Percentiles rank a stretch among this genome's conserved stretches.
Conservation (phyloP, 257 asterid species). For the Linderniella brevidens region DNA sequence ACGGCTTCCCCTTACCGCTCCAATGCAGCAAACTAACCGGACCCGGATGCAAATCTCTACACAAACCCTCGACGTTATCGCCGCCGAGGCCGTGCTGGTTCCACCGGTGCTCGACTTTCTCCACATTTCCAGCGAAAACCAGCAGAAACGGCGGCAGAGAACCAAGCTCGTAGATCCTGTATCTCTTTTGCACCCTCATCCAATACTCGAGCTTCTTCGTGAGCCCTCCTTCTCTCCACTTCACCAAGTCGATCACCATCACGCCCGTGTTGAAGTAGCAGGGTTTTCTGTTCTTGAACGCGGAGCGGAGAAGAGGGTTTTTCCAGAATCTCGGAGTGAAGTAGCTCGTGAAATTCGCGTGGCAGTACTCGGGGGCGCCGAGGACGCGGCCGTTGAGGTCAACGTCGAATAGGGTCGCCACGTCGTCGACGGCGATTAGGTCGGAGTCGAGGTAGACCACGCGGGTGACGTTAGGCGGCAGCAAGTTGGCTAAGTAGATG, state of each 20-base stretch:
- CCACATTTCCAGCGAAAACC: slow-evolving; percentile 45
- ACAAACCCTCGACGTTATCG: slow-evolving; percentile 46
- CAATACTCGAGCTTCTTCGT: slow-evolving; percentile 55
- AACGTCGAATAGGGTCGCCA: slow-evolving; percentile 44
- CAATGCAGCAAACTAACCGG: slow-evolving; percentile 5
- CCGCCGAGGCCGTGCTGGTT: slow-evolving; percentile 60
- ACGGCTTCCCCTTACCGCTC: slow-evolving; percentile 7
- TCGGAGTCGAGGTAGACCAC: slow-evolving; percentile 78
- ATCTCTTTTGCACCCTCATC: slow-evolving; percentile 48
- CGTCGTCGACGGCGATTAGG: slow-evolving; percentile 71
- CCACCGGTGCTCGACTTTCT: slow-evolving; percentile 45
- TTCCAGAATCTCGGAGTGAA: slow-evolving; percentile 68
- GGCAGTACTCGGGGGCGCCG: slow-evolving; percentile 81
- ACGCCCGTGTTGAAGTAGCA: slow-evolving; percentile 92
- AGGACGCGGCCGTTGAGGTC: slow-evolving; percentile 34
- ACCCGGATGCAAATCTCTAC: slow-evolving; percentile 12
- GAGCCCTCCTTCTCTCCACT: slow-evolving; percentile 35
- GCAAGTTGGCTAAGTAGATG: slow-evolving; percentile 68
- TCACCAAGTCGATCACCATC: slow-evolving; percentile 50
- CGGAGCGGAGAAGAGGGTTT: slow-evolving; percentile 19
- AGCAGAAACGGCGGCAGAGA: slow-evolving; percentile 40
- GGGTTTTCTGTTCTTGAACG: slow-evolving; percentile 26
- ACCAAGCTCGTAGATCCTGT: slow-evolving; percentile 40
- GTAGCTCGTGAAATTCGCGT: slow-evolving; percentile 60
- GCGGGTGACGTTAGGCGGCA: slow-evolving; percentile 38